phyloP scores from a whole-genome alignment of 176 grass and related monocot genomes.

The Oropetium thomaeum region DNA sequence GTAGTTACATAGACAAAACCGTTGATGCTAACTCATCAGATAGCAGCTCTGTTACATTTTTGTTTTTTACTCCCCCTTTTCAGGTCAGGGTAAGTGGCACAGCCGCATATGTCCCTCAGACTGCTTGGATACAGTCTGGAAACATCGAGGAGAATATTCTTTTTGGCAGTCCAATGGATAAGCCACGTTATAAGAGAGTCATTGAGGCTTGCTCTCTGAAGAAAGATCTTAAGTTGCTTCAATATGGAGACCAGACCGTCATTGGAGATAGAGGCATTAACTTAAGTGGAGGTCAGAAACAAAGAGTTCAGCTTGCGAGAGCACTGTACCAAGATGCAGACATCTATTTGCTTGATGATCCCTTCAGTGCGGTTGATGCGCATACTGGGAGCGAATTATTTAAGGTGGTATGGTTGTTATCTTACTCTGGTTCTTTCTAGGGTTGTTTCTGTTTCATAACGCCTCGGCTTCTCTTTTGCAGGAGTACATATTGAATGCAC shows the following conservation, averaged over 20 bases:
- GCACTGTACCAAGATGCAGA: conserved; percentile 97
- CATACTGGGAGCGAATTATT: conserved; percentile 96
- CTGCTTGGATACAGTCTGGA: conserved; percentile 97
- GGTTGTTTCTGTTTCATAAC: conserved; percentile 37
- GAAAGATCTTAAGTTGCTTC: conserved; percentile 91
- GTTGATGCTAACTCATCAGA: neutral
- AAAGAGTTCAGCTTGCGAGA: conserved; percentile 94
- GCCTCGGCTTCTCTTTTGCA: conserved; percentile 42
- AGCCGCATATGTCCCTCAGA: conserved; percentile 87
- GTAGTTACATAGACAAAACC: conserved; percentile 45
- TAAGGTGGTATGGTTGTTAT: conserved; percentile 40
- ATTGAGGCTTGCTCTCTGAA: conserved; percentile 90
- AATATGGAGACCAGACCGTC: conserved; percentile 88
- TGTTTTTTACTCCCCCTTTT: conserved; percentile 27
- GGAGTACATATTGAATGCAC: conserved; percentile 84
- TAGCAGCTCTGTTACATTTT: conserved; percentile 24
- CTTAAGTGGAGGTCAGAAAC: conserved; percentile 98
- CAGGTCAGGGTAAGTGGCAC: conserved; percentile 89
- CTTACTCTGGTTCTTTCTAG: conserved; percentile 3
- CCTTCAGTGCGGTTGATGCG: conserved; percentile 98
- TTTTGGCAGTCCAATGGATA: conserved; percentile 83
- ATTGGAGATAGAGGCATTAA: conserved; percentile 99
- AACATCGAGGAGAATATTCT: conserved; percentile 98
- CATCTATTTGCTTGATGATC: conserved; percentile 99
- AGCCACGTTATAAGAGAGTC: conserved; percentile 70